These are phyloP conservation scores for Acacia crassicarpa DNA, from an alignment of 306 rosid genomes.

Conservation along the genomic window DNA sequence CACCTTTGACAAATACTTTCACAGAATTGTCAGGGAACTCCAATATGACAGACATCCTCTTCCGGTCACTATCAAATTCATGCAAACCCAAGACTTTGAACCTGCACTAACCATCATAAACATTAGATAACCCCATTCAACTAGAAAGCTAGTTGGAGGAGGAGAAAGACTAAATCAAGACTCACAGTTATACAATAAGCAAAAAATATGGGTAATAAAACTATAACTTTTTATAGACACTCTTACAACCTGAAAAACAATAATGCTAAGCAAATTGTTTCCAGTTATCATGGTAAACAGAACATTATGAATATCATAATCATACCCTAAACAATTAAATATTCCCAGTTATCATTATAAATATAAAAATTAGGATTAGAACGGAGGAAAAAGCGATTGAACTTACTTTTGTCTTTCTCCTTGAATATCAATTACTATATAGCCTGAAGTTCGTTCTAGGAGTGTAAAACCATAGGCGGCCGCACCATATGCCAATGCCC, in stretches of 20 bases:
- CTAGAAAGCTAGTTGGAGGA: background rate
- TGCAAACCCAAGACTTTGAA: slow-evolving; percentile 91
- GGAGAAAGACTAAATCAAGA: background rate
- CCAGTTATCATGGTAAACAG: background rate
- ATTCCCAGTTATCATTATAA: background rate
- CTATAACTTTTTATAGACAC: background rate
- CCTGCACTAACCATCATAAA: slow-evolving; percentile 58
- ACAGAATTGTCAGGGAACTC: slow-evolving; percentile 80
- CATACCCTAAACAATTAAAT: background rate
- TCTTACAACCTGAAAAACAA: slow-evolving; percentile 1
- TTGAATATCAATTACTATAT: slow-evolving; percentile 76
- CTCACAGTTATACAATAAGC: slow-evolving; percentile 2
- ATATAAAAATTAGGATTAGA: background rate
- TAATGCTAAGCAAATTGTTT: background rate
- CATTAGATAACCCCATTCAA: slow-evolving; percentile 7
- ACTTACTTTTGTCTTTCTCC: slow-evolving; percentile 75
- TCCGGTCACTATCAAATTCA: slow-evolving; percentile 94
- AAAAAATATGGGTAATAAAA: background rate
- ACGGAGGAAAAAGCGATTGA: background rate
- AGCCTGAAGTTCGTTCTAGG: slow-evolving; percentile 89
- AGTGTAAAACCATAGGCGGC: slow-evolving; percentile 92
- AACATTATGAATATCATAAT: background rate
- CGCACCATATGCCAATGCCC: slow-evolving; percentile 89
- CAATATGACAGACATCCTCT: slow-evolving; percentile 94
- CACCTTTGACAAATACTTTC: slow-evolving; percentile 89